These are phyloP conservation scores for Luffa aegyptiaca DNA, from an alignment of 306 rosid species.

Conservation along the genomic window DNA sequence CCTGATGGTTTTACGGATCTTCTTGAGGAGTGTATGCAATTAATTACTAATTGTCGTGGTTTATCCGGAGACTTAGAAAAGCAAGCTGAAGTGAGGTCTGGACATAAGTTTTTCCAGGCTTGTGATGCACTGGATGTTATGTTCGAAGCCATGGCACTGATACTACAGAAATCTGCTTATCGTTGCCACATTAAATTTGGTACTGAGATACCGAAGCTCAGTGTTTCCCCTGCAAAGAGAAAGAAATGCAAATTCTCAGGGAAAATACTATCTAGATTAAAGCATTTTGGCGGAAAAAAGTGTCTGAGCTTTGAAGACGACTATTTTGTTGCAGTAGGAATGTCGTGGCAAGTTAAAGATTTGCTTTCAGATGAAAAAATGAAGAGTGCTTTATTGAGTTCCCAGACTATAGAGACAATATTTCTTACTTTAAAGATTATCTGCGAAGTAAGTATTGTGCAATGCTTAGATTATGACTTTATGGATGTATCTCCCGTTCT, in stretches of 20 bases:
- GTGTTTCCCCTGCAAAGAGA: constrained; percentile 36
- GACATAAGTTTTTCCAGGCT: constrained; percentile 62
- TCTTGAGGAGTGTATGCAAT: constrained; percentile 49
- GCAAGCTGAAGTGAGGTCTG: constrained; percentile 78
- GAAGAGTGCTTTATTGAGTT: constrained; percentile 42
- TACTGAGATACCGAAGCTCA: constrained; percentile 30
- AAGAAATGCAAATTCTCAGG: constrained; percentile 37
- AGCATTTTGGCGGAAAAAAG: constrained; percentile 38
- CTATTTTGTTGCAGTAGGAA: constrained; percentile 60
- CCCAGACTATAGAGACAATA: constrained; percentile 38
- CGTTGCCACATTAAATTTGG: constrained; percentile 77
- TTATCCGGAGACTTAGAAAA: constrained; percentile 50
- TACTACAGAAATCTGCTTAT: constrained; percentile 65
- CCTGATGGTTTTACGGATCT: constrained; percentile 47
- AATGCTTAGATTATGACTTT: constrained; percentile 40
- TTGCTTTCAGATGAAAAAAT: constrained; percentile 45
- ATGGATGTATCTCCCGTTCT: constrained; percentile 56
- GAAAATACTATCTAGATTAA: constrained; percentile 35
- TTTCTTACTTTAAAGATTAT: constrained; percentile 55
- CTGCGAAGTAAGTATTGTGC: constrained; percentile 62
- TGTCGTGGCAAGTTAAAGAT: constrained; percentile 85
- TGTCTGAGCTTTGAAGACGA: constrained; percentile 53
- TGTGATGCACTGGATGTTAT: constrained; percentile 57
- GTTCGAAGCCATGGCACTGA: constrained; percentile 53
- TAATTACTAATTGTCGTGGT: constrained; percentile 62